Conservation (phyloP, 352 stramenopile species). For the Pythium aristosporum region DNA sequence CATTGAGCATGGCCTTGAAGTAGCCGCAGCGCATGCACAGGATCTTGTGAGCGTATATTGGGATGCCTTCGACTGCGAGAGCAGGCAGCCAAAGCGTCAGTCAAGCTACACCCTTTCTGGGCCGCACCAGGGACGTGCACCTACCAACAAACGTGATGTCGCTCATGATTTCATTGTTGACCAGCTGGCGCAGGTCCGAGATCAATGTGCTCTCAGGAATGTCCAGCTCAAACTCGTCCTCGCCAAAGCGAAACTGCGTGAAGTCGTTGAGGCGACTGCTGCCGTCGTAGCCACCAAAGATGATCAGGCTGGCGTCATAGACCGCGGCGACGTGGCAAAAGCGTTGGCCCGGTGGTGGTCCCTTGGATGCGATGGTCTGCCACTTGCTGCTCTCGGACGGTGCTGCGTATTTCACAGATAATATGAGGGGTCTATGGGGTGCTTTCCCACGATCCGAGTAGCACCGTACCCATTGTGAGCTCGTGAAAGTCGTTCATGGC, state of each 20-base stretch:
- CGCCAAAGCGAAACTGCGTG: conserved; percentile 87
- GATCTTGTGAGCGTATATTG: conserved; percentile 90
- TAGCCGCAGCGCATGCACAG: conserved; percentile 94
- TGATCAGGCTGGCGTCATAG: conserved; percentile 91
- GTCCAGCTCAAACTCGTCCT: conserved; percentile 77
- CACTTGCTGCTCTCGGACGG: conserved; percentile 58
- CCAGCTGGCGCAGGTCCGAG: conserved; percentile 63
- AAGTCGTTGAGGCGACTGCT: conserved; percentile 95
- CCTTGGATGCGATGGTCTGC: conserved; percentile 78
- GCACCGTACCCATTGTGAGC: conserved; percentile 69
- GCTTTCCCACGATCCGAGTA: too few relatives aligned
- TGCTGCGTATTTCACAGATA: background rate
- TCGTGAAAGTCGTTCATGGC: conserved; percentile 99
- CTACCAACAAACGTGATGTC: conserved; percentile 87
- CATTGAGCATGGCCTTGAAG: conserved; percentile 91
- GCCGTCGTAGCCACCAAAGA: conserved; percentile 97
- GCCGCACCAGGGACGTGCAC: conserved; percentile 3
- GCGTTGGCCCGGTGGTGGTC: conserved; percentile 84
- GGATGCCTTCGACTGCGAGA: conserved; percentile 73
- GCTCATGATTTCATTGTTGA: conserved; percentile 87
- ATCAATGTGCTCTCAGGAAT: conserved; percentile 86
- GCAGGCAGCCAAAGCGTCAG: background rate
- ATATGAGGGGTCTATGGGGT: too few relatives aligned
- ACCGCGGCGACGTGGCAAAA: conserved; percentile 97
- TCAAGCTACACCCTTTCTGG: background rate